Percentiles rank a stretch among this genome's conserved stretches.
Evolutionary conservation across 2,329 filamentous ascomycete species (phyloP).

Genomic region (Aciculosporium take): DNA sequence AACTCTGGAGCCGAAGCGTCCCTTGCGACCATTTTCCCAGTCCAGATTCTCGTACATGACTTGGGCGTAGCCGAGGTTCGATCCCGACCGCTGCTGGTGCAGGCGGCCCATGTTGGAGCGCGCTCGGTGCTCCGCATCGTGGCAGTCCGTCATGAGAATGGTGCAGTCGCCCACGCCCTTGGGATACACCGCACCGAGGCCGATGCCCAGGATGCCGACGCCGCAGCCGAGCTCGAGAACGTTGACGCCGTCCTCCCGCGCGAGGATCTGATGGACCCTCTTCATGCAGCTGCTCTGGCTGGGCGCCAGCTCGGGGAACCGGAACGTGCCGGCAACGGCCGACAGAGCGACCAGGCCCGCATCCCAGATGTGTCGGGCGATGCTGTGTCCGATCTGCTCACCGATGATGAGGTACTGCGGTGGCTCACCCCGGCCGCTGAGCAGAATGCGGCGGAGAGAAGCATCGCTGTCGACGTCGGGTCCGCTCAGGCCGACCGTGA

Average conservation of each 20-base stretch:
- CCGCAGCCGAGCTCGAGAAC: conserved; percentile 43
- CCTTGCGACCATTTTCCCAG: conserved; percentile 37
- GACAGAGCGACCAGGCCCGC: conserved; percentile 33
- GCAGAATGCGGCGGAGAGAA: conserved; percentile 16
- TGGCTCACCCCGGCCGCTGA: conserved; percentile 12
- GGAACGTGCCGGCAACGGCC: conserved; percentile 17
- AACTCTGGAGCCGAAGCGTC: conserved; percentile 27
- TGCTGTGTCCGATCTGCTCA: conserved; percentile 45
- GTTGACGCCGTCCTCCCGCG: conserved; percentile 17
- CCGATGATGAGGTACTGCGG: conserved; percentile 27
- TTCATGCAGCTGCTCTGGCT: conserved; percentile 16
- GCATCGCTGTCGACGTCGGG: conserved; percentile 11
- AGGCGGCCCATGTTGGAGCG: conserved; percentile 30
- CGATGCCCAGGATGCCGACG: conserved; percentile 40
- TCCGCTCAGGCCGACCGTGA: conserved; percentile 23
- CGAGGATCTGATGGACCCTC: conserved; percentile 18
- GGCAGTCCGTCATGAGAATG: conserved; percentile 41
- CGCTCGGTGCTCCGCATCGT: conserved; percentile 37
- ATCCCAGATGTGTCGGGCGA: conserved; percentile 46
- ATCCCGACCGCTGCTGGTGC: conserved; percentile 7
- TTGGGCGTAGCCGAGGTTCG: conserved; percentile 7
- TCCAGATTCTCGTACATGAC: conserved; percentile 41
- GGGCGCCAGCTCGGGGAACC: conserved; percentile 13
- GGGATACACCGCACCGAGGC: conserved; percentile 25
- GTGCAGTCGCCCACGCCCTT: conserved; percentile 12